A percentile compares a stretch with the other conserved stretches of the same genome.
Conservation (phyloP, 2,329 filamentous ascomycete genomes). For the Aspergillus pseudoterreus region DNA sequence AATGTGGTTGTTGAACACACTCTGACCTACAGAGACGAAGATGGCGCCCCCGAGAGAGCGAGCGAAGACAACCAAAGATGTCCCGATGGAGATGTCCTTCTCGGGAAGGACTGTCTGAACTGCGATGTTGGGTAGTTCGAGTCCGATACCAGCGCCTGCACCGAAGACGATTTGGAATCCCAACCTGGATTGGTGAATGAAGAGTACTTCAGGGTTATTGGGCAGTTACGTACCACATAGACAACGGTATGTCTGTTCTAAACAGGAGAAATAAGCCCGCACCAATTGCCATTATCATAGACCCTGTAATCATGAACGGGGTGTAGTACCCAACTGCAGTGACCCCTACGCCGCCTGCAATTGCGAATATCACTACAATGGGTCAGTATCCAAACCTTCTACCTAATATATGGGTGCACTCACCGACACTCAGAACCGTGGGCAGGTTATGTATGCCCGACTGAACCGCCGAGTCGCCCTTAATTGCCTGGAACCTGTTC, state of each 20-base stretch:
- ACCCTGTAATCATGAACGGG: constrained; percentile 5
- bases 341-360: constrained; percentile 2
- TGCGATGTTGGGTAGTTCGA: constrained; percentile 19
- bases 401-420: background rate
- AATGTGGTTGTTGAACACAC: constrained; percentile 48
- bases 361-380: constrained; percentile 7
- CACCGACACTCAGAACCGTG: constrained; percentile 1
- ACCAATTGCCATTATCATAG: background rate
- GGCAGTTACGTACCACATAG: background rate
- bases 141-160: constrained; percentile 1
- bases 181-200: background rate
- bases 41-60: constrained; percentile 36
- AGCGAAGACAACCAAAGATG: constrained; percentile 31
- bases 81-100: constrained; percentile 30
- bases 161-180: constrained; percentile 10
- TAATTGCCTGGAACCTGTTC: constrained; percentile 9
- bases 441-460: constrained; percentile 7
- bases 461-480: background rate
- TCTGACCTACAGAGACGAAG: constrained; percentile 50
- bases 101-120: constrained; percentile 31
- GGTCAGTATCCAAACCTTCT: too few relatives aligned
- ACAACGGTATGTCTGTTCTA: background rate
- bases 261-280: background rate
- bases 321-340: background rate
- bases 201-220: too few relatives aligned